phyloP scores from a whole-genome alignment of 176 grass and related monocot genomes.

The Canna indica region DNA sequence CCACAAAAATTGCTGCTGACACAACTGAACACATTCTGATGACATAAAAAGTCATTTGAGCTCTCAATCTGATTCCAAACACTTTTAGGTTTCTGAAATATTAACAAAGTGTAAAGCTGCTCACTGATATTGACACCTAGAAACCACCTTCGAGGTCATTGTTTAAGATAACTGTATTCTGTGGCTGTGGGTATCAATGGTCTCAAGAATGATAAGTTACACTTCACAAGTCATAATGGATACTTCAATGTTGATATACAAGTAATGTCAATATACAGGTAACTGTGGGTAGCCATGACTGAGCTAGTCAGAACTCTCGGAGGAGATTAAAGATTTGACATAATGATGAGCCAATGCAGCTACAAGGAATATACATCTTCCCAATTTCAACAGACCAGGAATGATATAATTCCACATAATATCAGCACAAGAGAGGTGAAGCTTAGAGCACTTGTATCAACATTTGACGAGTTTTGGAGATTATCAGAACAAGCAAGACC shows the following conservation, averaged over 20 bases:
- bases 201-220: not conserved
- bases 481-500: not conserved
- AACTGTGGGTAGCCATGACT: no score
- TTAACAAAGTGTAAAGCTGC: no score
- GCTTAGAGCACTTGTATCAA: not conserved
- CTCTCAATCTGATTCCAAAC: no score
- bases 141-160: no score
- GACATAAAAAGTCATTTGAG: no score
- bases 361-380: not conserved
- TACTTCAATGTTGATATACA: not conserved
- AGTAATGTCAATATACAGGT: not conserved
- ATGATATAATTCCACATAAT: not conserved
- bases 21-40: no score
- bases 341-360: not conserved
- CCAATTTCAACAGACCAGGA: not conserved
- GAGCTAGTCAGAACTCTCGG: no score
- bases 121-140: no score
- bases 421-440: slow-evolving; percentile 1
- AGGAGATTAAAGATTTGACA: not conserved
- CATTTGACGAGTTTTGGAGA: not conserved
- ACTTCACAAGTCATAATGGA: not conserved
- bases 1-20: no score
- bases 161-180: no score
- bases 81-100: no score
- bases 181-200: no score